These are phyloP conservation scores for Rosa chinensis DNA, from an alignment of 306 rosid genomes.

Conservation along the genomic window DNA sequence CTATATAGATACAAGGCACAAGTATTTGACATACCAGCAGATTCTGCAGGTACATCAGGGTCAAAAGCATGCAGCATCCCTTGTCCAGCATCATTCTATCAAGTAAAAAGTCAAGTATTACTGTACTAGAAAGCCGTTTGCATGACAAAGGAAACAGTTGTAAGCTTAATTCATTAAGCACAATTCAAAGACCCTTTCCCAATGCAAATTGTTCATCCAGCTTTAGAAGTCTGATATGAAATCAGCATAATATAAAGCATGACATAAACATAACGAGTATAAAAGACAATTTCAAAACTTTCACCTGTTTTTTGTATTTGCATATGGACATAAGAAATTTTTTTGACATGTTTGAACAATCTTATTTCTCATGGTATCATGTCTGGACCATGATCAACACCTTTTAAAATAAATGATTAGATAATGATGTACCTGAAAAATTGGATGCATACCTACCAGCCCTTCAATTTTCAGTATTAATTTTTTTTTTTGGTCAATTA, in stretches of 20 bases:
- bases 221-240: neutral
- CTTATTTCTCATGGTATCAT: neutral
- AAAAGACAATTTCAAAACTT: neutral
- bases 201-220: neutral
- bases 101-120: slow-evolving; percentile 30
- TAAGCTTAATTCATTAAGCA: no score
- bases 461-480: neutral
- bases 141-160: slow-evolving; percentile 1
- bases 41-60: slow-evolving; percentile 44
- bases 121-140: slow-evolving; percentile 22
- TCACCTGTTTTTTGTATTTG: neutral
- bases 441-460: neutral
- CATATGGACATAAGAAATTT: no score
- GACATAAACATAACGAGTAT: neutral
- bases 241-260: no score
- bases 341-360: no score
- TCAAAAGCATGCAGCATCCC: slow-evolving; percentile 60
- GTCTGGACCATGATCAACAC: neutral
- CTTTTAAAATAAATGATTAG: neutral
- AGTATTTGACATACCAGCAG: slow-evolving; percentile 54
- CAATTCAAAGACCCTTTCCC: neutral
- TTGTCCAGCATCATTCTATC: slow-evolving; percentile 51
- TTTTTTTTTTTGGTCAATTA: neutral
- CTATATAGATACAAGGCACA: slow-evolving; percentile 2
- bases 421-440: neutral